These are phyloP conservation scores for Gastrodia elata DNA, from an alignment of 106 monocot species.

Conservation along the genomic window DNA sequence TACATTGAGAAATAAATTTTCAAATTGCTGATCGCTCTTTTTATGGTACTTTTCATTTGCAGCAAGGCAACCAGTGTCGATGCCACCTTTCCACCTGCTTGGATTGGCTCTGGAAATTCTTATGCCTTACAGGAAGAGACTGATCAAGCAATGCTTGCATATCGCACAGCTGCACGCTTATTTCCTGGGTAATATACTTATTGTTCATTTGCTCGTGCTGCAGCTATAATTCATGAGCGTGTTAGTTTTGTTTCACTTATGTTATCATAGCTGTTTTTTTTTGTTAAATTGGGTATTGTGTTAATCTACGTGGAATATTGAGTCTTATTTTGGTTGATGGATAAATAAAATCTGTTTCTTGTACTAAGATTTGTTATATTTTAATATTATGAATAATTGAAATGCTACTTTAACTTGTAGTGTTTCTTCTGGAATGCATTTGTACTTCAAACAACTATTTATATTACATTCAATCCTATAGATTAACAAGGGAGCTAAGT, in stretches of 20 bases:
- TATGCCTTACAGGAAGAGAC: slow-evolving; percentile 80
- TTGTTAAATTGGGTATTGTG: neutral
- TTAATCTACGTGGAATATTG: neutral
- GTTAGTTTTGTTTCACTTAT: neutral
- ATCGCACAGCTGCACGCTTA: slow-evolving; percentile 82
- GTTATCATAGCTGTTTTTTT: neutral
- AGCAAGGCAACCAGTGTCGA: slow-evolving; percentile 89
- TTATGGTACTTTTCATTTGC: slow-evolving; percentile 12
- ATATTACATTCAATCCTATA: too few species aligned
- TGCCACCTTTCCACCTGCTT: slow-evolving; percentile 89
- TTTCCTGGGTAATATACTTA: slow-evolving; percentile 73
- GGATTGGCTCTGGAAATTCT: slow-evolving; percentile 82
- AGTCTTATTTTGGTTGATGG: neutral
- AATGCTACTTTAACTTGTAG: neutral
- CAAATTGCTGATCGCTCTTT: neutral
- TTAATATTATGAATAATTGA: neutral
- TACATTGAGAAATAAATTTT: neutral
- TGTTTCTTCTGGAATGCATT: neutral
- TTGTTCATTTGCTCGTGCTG: neutral
- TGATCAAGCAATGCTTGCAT: slow-evolving; percentile 91
- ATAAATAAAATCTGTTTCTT: neutral
- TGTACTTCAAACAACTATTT: too few species aligned
- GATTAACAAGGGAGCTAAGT: too few species aligned
- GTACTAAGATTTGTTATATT: neutral
- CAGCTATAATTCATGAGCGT: neutral